Evolutionary conservation across 208 protist genomes (phyloP).

Genomic region (Strigomonas culicis): DNA sequence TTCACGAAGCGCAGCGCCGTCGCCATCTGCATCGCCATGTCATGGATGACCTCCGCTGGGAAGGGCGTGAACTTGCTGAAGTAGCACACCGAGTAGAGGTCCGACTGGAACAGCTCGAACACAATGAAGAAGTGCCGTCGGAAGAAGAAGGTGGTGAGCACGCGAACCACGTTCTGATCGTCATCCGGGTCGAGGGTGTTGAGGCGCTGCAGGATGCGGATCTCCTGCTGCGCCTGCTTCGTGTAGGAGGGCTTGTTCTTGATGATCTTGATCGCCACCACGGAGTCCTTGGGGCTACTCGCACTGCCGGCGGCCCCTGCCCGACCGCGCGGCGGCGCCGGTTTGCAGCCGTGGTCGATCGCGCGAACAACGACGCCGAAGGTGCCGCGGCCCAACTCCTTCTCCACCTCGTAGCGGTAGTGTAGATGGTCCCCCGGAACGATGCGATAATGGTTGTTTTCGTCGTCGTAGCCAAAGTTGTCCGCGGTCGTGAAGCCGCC

Average conservation of each 20-base stretch:
- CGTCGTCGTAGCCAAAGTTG: constrained; percentile 95
- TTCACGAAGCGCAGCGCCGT: constrained; percentile 63
- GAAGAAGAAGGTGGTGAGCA: constrained; percentile 60
- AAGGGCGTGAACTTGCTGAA: constrained; percentile 73
- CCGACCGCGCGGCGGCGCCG: not conserved
- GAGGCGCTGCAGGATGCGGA: constrained; percentile 68
- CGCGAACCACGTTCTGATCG: constrained; percentile 58
- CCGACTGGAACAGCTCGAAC: constrained; percentile 69
- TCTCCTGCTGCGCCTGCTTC: constrained; percentile 81
- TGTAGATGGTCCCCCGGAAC: constrained; percentile 91
- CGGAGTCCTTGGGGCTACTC: not conserved
- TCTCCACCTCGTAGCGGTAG: constrained; percentile 90
- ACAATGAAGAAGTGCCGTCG: constrained; percentile 74
- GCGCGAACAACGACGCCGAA: constrained; percentile 89
- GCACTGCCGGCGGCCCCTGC: constrained; percentile 2
- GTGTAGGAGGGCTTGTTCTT: constrained; percentile 77
- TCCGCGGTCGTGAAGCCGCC: not conserved
- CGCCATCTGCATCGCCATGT: constrained; percentile 66
- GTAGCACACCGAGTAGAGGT: constrained; percentile 72
- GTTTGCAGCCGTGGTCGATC: constrained; percentile 51
- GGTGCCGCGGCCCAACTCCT: constrained; percentile 77
- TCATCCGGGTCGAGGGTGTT: constrained; percentile 54
- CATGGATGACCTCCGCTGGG: constrained; percentile 60
- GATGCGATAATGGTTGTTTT: constrained; percentile 91
- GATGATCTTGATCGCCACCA: constrained; percentile 88